Base-by-base conservation (phyloP, 2,329 filamentous ascomycete species). In the Laburnicola sp. region DNA sequence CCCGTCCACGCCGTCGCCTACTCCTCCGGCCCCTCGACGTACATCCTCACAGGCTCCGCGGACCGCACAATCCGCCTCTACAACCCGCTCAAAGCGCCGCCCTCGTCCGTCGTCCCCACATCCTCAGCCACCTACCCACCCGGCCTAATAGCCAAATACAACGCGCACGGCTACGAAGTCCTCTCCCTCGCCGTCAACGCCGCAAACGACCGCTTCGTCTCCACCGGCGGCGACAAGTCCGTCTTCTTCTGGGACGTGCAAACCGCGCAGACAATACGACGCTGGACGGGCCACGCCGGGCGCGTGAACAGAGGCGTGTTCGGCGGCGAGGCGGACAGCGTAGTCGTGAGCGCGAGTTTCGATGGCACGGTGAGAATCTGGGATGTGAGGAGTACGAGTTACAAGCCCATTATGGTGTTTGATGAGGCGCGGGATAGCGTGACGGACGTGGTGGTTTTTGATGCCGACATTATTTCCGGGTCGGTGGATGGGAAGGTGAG, bases 201-300 rank as follows among this genome's bases (percentile, higher is more conserved):
- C 23, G 87, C 91, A 75, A 99, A 99, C 74, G 83, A 90, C 59
- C 85, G 85, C 37, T 97, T 99, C 72, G 87, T 86, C 7, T 92
- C 87, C n/a, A 83, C 85, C 1, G 94, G 94, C 60, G 94, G 94
- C 52, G 94, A 99, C 76, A 89, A 93, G 62, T 81, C 83, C 54
- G 91, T 96, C 0, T 97, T 97, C 68, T 80, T 97, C 4, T 97
- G 94, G 94, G 94, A 99, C 73, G 94, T 97, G 0, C 80, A 87
- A 40, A 88, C 86, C 2, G 91, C 88, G 16, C 80, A 83, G 61
- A 96, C 93, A 3, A 76, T 88, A 25, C 82, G 89, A 22, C 82
- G 94, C 26, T 94, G 93, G 73, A 58, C 80, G 35, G 88, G 87
- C 0, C 89, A 94, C 73, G 80, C 79, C 2, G 83, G 84, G 38